Base-by-base conservation (phyloP, 2,329 filamentous ascomycete species). In the Calonectria pauciramosa region DNA sequence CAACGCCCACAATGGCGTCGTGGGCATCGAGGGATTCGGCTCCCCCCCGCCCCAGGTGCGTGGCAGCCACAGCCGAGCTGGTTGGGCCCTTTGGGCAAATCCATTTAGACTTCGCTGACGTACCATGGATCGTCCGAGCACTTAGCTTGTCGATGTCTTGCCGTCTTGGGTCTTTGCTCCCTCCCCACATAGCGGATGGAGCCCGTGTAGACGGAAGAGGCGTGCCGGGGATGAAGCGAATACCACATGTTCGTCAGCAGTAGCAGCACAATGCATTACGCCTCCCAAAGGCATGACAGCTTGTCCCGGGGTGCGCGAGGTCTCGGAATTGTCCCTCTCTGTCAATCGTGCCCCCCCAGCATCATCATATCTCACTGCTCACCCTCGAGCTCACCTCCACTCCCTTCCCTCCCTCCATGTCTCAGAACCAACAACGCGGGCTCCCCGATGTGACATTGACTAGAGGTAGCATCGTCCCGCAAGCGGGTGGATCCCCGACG, bases 141-240 rank as follows among this genome's bases (percentile, higher is more conserved):
- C 56, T 18, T 13, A 20, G 28, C 23, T 30, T 30, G 78, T 70
- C 72, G 72, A 78, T 79, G 71, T 65, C 51, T 77, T 79, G 49
- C 77, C 76, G n/a, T 28, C 68, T 79, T 77, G 56, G 76, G 77
- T 13, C 34, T 60, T 73, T 70, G 56, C 44, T 67, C 70, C 30
- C 70, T 47, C 72, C 47, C 56, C 47, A 72, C 49, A 70, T 28
- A 26, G 44, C 41, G 36, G 60, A 52, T 26, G 41, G 44, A 54
- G 63, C 56, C 36, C 28, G 13, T 52, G n/a, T 69, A 32, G 65
- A 76, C 78, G 78, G 78, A 72, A 70, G 52, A 72, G 66, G 76
- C 69, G 34, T 80, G 78, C 78, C 78, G 77, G 60, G 32, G 44
- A 52, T 9, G 28, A 68, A 59, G 56, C 49, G 49, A 34, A 41